These are phyloP conservation scores for Aspergillus novoparasiticus DNA, from an alignment of 2,329 filamentous ascomycete genomes.

Conservation along the genomic window DNA sequence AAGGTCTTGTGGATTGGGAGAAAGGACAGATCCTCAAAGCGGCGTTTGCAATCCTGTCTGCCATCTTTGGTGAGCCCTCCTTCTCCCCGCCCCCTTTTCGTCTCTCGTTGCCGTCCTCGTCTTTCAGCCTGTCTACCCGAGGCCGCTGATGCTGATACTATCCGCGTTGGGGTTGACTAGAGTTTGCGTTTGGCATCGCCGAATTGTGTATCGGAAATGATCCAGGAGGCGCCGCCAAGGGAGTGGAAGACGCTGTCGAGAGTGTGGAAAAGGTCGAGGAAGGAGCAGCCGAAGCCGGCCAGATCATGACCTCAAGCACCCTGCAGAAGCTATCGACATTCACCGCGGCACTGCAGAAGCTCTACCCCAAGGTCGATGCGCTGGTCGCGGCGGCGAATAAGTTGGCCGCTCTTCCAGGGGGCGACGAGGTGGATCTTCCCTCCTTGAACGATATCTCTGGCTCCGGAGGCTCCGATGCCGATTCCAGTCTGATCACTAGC, in stretches of 20 bases:
- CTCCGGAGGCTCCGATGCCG: neutral
- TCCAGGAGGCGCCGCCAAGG: too few relatives aligned
- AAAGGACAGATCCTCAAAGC: neutral
- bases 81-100: neutral
- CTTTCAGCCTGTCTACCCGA: too few relatives aligned
- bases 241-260: neutral
- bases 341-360: neutral
- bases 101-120: too few relatives aligned
- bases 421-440: neutral
- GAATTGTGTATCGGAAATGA: too few relatives aligned
- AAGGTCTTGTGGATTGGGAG: neutral
- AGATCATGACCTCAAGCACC: neutral
- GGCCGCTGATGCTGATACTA: too few relatives aligned
- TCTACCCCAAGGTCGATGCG: neutral
- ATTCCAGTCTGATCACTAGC: neutral
- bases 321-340: neutral
- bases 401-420: neutral
- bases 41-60: neutral
- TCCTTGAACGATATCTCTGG: conserved; percentile 2
- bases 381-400: neutral
- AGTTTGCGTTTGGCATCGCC: too few relatives aligned
- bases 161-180: too few relatives aligned
- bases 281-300: neutral
- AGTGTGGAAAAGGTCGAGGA: neutral
- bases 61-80: neutral